phyloP scores from a whole-genome alignment of 73 alveolate species.

The Paraurostyla sp. region DNA sequence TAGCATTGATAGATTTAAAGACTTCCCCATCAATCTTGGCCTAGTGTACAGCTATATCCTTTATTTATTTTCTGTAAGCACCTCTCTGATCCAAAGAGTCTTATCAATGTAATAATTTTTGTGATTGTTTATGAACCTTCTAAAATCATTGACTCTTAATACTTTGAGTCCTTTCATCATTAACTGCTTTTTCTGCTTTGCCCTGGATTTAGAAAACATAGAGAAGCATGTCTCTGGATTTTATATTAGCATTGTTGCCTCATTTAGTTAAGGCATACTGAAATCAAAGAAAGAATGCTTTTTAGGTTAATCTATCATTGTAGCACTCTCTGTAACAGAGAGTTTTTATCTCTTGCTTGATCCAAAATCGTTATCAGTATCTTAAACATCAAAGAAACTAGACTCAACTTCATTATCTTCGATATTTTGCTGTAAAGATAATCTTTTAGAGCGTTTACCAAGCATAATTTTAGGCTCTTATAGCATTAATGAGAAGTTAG shows the following conservation, averaged over 20 bases:
- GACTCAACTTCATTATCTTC: too few relatives aligned
- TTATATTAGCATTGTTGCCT: not conserved
- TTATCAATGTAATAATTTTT: not conserved
- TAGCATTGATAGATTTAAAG: not conserved
- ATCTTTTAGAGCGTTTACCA: too few relatives aligned
- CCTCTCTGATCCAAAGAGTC: constrained; percentile 26
- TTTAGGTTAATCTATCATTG: too few relatives aligned
- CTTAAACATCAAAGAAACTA: too few relatives aligned
- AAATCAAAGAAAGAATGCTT: too few relatives aligned
- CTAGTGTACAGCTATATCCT: not conserved
- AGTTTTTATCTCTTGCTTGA: too few relatives aligned
- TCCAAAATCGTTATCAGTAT: too few relatives aligned
- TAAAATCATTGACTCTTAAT: not conserved
- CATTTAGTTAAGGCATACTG: too few relatives aligned
- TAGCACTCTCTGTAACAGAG: too few relatives aligned
- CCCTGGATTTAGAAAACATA: not conserved
- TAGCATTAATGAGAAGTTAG: not conserved
- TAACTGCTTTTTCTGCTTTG: not conserved
- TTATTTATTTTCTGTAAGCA: not conserved
- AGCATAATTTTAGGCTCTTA: not conserved
- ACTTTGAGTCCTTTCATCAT: not conserved
- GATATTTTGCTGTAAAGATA: too few relatives aligned
- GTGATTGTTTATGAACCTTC: not conserved
- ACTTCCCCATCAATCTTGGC: constrained; percentile 39
- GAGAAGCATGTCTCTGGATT: constrained; percentile 4